Percentiles rank a stretch among this genome's conserved stretches.
phyloP scores from a whole-genome alignment of 2,329 filamentous ascomycete species.

The Akanthomyces uredinophilus region DNA sequence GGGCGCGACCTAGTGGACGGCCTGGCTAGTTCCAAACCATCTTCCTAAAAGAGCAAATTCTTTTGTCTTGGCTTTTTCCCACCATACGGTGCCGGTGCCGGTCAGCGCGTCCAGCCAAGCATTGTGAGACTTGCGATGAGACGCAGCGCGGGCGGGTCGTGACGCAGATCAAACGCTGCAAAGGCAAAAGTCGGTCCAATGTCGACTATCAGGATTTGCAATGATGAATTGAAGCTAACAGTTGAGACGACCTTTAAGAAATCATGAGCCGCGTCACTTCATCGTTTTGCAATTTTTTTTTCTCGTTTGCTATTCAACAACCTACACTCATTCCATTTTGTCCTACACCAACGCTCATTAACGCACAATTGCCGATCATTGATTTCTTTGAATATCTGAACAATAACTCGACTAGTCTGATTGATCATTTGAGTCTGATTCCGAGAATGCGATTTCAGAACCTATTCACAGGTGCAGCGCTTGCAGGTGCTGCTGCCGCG shows the following conservation, averaged over 20 bases:
- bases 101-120: not conserved
- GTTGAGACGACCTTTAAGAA: conserved; percentile 9
- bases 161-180: conserved; percentile 11
- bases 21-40: not conserved
- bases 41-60: not conserved
- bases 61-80: not conserved
- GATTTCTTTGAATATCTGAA: not conserved
- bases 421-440: not conserved
- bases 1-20: not conserved
- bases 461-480: not conserved
- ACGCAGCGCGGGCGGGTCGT: not conserved
- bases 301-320: not conserved
- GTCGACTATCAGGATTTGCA: not conserved
- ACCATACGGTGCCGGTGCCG: too few relatives aligned
- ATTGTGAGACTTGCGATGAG: conserved; percentile 13
- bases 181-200: not conserved
- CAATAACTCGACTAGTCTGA: not conserved
- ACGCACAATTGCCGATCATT: not conserved
- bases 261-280: not conserved
- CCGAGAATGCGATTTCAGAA: not conserved
- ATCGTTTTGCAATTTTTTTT: not conserved
- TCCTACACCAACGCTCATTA: not conserved
- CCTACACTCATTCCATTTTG: not conserved
- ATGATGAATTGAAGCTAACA: not conserved
- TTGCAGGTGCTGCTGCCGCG: conserved; percentile 12